These are phyloP conservation scores for Colletotrichum lini DNA, from an alignment of 2,329 filamentous ascomycete species.

Conservation along the genomic window DNA sequence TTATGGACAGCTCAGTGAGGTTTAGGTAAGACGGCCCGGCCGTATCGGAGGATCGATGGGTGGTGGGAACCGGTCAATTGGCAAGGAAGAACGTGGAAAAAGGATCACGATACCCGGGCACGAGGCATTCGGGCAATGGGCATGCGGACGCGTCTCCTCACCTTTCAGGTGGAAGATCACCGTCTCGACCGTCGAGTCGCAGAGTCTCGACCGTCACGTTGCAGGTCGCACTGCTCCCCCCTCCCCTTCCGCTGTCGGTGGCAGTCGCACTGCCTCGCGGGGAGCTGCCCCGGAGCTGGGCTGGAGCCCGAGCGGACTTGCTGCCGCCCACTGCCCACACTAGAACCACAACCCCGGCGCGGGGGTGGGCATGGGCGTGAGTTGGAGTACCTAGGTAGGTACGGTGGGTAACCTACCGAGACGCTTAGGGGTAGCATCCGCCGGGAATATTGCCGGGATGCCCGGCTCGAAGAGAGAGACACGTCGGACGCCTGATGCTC, in stretches of 20 bases:
- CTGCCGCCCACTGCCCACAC: constrained; percentile 17
- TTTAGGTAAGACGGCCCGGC: constrained; percentile 7
- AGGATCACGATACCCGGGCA: constrained; percentile 30
- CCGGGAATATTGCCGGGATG: constrained; percentile 19
- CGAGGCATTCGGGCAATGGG: background rate
- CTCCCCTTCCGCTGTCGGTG: constrained; percentile 8
- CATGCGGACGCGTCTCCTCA: constrained; percentile 31
- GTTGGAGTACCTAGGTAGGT: too few relatives aligned
- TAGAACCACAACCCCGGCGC: constrained; percentile 28
- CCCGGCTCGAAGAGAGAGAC: constrained; percentile 21
- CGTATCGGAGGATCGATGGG: background rate
- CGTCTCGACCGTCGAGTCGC: background rate
- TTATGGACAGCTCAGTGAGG: constrained; percentile 24
- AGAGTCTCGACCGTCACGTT: constrained; percentile 11
- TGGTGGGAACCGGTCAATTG: constrained; percentile 3
- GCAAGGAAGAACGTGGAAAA: constrained; percentile 4
- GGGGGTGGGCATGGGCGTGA: constrained; percentile 29
- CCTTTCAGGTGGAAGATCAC: constrained; percentile 16
- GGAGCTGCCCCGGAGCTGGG: constrained; percentile 33
- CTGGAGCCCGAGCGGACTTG: constrained; percentile 26
- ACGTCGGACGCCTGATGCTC: constrained; percentile 7
- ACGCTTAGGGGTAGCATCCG: too few relatives aligned
- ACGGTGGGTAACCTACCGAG: too few relatives aligned
- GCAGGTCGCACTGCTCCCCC: constrained; percentile 16
- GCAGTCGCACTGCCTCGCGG: constrained; percentile 35